phyloP scores from a whole-genome alignment of 129 eudicot species.

The Silybum marianum region DNA sequence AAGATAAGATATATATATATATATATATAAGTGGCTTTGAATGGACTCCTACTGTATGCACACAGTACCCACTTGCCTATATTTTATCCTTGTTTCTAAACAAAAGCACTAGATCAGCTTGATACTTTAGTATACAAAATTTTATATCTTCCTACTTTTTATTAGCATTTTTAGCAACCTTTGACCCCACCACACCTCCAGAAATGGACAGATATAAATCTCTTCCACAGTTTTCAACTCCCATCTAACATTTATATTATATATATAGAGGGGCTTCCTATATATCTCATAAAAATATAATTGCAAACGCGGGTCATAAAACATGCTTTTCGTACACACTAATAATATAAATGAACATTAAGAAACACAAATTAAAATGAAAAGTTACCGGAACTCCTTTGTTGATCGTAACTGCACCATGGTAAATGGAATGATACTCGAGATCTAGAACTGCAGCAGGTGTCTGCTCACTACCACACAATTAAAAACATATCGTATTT shows the following conservation, averaged over 20 bases:
- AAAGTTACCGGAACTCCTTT: not conserved
- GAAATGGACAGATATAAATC: conserved; percentile 1
- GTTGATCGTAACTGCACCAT: not conserved
- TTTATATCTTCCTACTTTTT: not conserved
- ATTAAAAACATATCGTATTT: not conserved
- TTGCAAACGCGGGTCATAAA: conserved; percentile 4
- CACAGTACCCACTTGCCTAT: conserved; percentile 25
- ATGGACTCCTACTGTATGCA: conserved; percentile 28
- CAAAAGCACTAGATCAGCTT: conserved; percentile 11
- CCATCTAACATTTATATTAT: not conserved
- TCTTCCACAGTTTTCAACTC: not conserved
- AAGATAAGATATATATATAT: conserved; percentile 7
- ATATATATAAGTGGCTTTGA: conserved; percentile 17
- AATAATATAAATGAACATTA: not conserved
- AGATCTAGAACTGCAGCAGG: conserved; percentile 2
- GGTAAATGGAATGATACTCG: not conserved
- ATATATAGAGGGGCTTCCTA: not conserved
- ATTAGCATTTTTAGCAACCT: not conserved
- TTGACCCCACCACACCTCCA: conserved; percentile 10
- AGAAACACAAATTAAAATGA: too few species aligned
- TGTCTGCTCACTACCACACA: conserved; percentile 13
- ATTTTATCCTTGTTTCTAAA: conserved; percentile 8
- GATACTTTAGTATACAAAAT: conserved; percentile 12
- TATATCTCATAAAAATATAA: not conserved
- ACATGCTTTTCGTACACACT: conserved; percentile 12